Base-by-base conservation (phyloP, 352 stramenopile species). In the Phytopythium cucurbitacearum region DNA sequence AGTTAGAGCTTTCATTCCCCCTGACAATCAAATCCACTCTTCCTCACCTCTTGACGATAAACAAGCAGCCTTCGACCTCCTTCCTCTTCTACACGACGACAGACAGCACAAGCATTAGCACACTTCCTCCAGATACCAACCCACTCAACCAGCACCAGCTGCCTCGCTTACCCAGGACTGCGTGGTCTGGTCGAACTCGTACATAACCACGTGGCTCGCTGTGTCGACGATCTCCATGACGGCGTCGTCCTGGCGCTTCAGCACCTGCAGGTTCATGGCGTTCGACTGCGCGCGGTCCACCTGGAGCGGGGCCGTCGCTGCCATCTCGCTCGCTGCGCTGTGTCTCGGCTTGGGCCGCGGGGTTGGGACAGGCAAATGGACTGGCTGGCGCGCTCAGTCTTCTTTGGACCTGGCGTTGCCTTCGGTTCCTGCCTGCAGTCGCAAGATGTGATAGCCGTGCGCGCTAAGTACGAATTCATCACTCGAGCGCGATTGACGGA, bases 251-350 rank as follows among this genome's bases (percentile, higher is more conserved):
- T 94, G 81, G 42, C 85, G 80, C 68, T 89, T 88, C 39, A 94
- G 74, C 55, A 92, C 85, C 61, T 92, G 81, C 56, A 94, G 59
- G 64, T 94, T 94, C 79, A 94, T 87, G 15, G 80, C 85, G 52
- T 94, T 83, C 40, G 73, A 92, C 67, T 94, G 85, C 62, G 80
- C 67, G 58, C 80, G 81, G 65, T 94, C 81, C 51, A 92, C 70
- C 42, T 78, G 73, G 41, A 88, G 60, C 50, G 79, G 61, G 36
- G 64, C 39, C 34, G 68, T 62, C 70, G 11, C 39, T 13, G 12
- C 28, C 12, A 13, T 49, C 43, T 4, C 11, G 16, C n/a, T 46
- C 10, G n/a, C 40, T 28, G 21, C 21, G 2, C 21, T 28, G 21
- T 28, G 21, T 28, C 21, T 28, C 21, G 21, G 21, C 21, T 28